A percentile compares a stretch with the other conserved stretches of the same genome.
phyloP scores from a whole-genome alignment of 208 protist species.

The Crithidia bombi region DNA sequence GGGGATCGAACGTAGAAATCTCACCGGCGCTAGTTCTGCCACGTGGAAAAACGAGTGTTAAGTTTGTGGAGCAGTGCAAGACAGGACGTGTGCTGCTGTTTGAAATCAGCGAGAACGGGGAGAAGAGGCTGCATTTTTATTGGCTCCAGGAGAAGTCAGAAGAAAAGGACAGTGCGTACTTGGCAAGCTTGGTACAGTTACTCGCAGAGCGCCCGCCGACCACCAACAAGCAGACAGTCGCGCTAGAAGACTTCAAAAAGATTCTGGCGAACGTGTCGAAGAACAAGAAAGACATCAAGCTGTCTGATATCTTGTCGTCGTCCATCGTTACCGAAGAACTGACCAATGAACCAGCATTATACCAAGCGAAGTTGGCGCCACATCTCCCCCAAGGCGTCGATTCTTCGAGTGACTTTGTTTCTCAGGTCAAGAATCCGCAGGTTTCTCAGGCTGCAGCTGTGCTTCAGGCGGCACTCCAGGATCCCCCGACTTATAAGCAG shows the following conservation, averaged over 20 bases:
- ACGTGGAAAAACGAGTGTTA: slow-evolving; percentile 35
- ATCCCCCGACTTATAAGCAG: slow-evolving; percentile 59
- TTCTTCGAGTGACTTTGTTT: slow-evolving; percentile 47
- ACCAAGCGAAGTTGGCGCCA: slow-evolving; percentile 44
- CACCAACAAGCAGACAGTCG: slow-evolving; percentile 26
- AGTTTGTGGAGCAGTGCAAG: slow-evolving; percentile 70
- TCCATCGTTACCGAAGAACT: slow-evolving; percentile 56
- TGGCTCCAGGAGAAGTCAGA: slow-evolving; percentile 87
- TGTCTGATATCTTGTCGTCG: slow-evolving; percentile 59
- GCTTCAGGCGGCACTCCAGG: slow-evolving; percentile 50
- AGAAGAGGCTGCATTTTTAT: slow-evolving; percentile 64
- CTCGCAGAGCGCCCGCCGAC: slow-evolving; percentile 25
- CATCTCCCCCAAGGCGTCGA: slow-evolving; percentile 48
- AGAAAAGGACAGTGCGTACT: slow-evolving; percentile 60
- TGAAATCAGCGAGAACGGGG: slow-evolving; percentile 36
- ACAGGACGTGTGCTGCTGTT: slow-evolving; percentile 79
- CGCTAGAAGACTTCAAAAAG: slow-evolving; percentile 62
- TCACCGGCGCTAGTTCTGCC: slow-evolving; percentile 23
- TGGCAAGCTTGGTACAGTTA: slow-evolving; percentile 50
- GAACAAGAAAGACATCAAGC: slow-evolving; percentile 25
- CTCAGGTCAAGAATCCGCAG: slow-evolving; percentile 73
- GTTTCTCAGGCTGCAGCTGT: slow-evolving; percentile 44
- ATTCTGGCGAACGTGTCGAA: slow-evolving; percentile 57
- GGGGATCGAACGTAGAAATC: slow-evolving; percentile 34
- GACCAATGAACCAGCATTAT: slow-evolving; percentile 60